These are phyloP conservation scores for Rhizoctonia solani DNA, from an alignment of 1,284 basidiomycete species.

Conservation along the genomic window DNA sequence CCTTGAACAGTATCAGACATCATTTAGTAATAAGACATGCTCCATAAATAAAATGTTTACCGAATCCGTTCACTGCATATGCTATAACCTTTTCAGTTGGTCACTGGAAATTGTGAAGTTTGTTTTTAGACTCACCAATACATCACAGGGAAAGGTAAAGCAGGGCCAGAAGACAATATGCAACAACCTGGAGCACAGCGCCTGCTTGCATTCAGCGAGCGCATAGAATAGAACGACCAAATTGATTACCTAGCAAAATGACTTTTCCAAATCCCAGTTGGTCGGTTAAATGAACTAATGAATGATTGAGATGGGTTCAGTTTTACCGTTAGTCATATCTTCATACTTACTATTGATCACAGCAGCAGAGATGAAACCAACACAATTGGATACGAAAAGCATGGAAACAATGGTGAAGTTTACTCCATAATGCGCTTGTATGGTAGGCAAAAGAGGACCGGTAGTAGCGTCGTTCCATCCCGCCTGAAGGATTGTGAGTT, in stretches of 20 bases:
- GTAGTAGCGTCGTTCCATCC: conserved; percentile 63
- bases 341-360: neutral
- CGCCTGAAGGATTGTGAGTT: conserved; percentile 38
- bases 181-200: conserved; percentile 45
- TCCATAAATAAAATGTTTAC: conserved; percentile 45
- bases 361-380: conserved; percentile 41
- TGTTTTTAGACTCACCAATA: neutral
- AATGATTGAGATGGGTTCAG: conserved; percentile 48
- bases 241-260: conserved; percentile 20
- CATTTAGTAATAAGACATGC: neutral
- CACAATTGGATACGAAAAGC: conserved; percentile 53
- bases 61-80: conserved; percentile 65
- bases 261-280: conserved; percentile 65
- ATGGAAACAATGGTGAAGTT: conserved; percentile 51
- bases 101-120: conserved; percentile 48
- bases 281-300: conserved; percentile 43
- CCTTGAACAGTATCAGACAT: neutral
- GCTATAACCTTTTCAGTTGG: conserved; percentile 40
- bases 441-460: conserved; percentile 59
- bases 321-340: neutral
- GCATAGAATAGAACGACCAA: neutral
- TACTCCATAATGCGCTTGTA: conserved; percentile 60
- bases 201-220: conserved; percentile 41
- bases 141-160: conserved; percentile 68
- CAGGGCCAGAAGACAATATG: conserved; percentile 53